Evolutionary conservation across 176 grass and related monocot species (phyloP).

Genomic region (Ananas comosus): DNA sequence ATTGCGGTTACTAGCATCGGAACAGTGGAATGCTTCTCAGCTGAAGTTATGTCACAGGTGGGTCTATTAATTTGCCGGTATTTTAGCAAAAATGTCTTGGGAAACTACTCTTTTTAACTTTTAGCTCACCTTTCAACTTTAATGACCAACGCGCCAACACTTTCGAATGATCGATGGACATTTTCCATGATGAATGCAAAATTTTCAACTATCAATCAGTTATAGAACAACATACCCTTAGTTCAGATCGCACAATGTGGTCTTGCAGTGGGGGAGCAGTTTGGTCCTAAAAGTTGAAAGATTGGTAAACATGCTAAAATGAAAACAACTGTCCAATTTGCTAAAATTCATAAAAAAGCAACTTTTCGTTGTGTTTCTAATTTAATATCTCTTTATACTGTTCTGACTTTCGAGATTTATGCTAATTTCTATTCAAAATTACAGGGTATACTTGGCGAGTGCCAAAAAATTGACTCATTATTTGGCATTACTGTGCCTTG

Average conservation of each 20-base stretch:
- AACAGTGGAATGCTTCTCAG: constrained; percentile 24
- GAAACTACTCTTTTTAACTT: too few species aligned
- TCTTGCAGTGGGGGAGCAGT: not conserved
- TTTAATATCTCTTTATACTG: not conserved
- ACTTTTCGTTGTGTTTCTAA: not conserved
- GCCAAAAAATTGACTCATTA: constrained; percentile 25
- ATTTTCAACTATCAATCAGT: too few species aligned
- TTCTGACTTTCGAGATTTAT: not conserved
- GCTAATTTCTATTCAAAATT: not conserved
- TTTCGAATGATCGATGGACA: too few species aligned
- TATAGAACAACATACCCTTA: too few species aligned
- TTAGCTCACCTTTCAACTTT: too few species aligned
- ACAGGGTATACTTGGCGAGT: constrained; percentile 14
- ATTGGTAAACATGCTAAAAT: too few species aligned
- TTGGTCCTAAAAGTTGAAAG: not conserved
- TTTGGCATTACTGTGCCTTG: constrained; percentile 4
- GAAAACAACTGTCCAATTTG: too few species aligned
- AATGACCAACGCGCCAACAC: too few species aligned
- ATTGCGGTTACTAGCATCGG: constrained; percentile 16
- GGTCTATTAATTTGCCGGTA: not conserved
- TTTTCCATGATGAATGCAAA: too few species aligned
- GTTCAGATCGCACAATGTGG: not conserved
- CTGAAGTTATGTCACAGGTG: constrained; percentile 17
- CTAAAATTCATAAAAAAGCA: too few species aligned
- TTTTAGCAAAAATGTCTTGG: not conserved